Evolutionary conservation across 768 basidiomycete species (phyloP).

Genomic region (Flagelloscypha sp.): DNA sequence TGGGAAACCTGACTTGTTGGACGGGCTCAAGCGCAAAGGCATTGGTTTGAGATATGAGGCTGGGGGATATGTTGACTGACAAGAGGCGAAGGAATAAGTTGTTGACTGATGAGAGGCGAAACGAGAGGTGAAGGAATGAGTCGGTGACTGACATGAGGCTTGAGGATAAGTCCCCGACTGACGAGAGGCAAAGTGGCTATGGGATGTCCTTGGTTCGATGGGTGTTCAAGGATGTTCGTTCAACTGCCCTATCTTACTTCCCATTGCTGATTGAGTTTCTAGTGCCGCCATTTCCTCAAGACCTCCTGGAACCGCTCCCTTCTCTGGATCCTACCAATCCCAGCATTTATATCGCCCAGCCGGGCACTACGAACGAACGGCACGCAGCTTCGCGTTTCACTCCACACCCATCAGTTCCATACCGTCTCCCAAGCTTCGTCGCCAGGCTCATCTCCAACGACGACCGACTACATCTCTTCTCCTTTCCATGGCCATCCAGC

Average conservation of each 20-base stretch:
- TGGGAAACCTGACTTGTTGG: slow-evolving; percentile 70
- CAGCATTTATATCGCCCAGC: slow-evolving; percentile 68
- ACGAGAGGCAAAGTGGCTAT: slow-evolving; percentile 50
- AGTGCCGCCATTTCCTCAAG: slow-evolving; percentile 42
- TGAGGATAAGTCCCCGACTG: too few relatives aligned
- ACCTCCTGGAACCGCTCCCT: slow-evolving; percentile 53
- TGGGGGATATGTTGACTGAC: slow-evolving; percentile 45
- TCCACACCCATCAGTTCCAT: slow-evolving; percentile 34
- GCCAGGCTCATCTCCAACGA: slow-evolving; percentile 46
- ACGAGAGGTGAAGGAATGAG: too few relatives aligned
- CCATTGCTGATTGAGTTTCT: not conserved
- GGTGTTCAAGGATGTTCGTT: slow-evolving; percentile 33
- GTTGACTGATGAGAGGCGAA: too few relatives aligned
- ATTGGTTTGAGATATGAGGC: slow-evolving; percentile 61
- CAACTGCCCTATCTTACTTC: slow-evolving; percentile 2
- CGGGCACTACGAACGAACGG: slow-evolving; percentile 36
- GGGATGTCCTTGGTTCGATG: slow-evolving; percentile 55
- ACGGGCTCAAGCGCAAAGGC: slow-evolving; percentile 85
- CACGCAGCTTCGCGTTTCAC: slow-evolving; percentile 29
- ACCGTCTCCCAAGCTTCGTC: too few relatives aligned
- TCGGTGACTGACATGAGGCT: too few relatives aligned
- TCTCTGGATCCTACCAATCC: too few relatives aligned
- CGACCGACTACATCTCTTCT: slow-evolving; percentile 30
- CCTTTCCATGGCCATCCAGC: slow-evolving; percentile 9
- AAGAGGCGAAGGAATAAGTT: slow-evolving; percentile 58